Evolutionary conservation across 2,329 filamentous ascomycete species (phyloP).

Genomic region (Arthrocladium fulminans): DNA sequence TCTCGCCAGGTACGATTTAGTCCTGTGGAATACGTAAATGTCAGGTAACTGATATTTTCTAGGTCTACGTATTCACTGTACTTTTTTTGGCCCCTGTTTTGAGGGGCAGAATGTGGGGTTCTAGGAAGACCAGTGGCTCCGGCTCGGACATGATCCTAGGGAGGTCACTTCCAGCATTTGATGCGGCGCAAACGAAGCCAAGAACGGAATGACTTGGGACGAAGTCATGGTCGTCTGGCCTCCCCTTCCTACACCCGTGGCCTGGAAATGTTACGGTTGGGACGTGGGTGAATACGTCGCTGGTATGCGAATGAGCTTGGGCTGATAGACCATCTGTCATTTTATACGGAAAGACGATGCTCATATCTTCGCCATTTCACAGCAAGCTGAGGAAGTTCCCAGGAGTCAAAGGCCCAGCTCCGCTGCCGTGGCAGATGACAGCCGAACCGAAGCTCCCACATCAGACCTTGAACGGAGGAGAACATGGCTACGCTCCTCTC

Average conservation of each 20-base stretch:
- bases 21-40: neutral
- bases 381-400: neutral
- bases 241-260: neutral
- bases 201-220: neutral
- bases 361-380: neutral
- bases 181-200: neutral
- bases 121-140: too few species aligned
- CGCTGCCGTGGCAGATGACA: conserved; percentile 54
- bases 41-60: neutral
- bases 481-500: conserved; percentile 57
- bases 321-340: neutral
- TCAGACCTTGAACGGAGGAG: conserved; percentile 55
- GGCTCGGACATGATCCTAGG: neutral
- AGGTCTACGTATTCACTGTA: neutral
- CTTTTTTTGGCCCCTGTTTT: conserved; percentile 2
- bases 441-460: too few species aligned
- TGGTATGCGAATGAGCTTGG: neutral
- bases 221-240: neutral
- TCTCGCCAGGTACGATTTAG: conserved; percentile 29
- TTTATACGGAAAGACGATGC: neutral
- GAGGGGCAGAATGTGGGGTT: too few species aligned
- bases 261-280: neutral
- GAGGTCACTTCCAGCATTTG: neutral
- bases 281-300: neutral
- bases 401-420: conserved; percentile 41